Base-by-base conservation (phyloP, 352 stramenopile genomes). In the Thraustotheca clavata region DNA sequence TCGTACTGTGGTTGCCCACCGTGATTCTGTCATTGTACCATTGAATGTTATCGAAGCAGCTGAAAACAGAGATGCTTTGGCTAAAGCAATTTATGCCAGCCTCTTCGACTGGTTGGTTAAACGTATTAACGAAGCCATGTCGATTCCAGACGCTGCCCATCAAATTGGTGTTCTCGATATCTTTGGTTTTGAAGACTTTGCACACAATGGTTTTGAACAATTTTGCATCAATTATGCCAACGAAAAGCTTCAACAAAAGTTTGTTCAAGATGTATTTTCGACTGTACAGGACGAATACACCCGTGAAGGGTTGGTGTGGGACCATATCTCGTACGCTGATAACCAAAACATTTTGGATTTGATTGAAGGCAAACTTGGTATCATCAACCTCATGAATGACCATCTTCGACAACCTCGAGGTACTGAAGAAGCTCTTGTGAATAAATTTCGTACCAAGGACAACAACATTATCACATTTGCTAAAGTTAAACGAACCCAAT, bases 121-220 rank as follows among this genome's bases (percentile, higher is more conserved):
- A 50, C 88, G 84, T 49, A 91, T 95, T 68, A 95, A 95, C 68
- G 61, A 55, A 27, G 86, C 86, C 18, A 95, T 95, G 66, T 88
- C 79, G 62, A 84, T 80, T n/a, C 78, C 89, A 22, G 81, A 88
- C n/a, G 73, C 65, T 33, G 89, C 88, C 49, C 78, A 81, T 47
- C 79, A 92, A 36, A 97, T 98, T 41, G 96, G 96, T 59, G 95
- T 99, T 34, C 74, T 99, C 50, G 96, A 99, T 90, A 99, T 99
- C 71, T 99, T 99, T 71, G 96, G 96, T 35, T 99, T 99, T 68
- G 96, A 99, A 75, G 96, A 97, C 68, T 99, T 99, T 65, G 86
- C 74, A 16, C 85, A 94, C 62, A 96, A 96, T 67, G 86, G 87
- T 47, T 96, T 96, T 63, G 88, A 96, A 65, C 88, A 96, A 69